Conservation (phyloP, 169 alveolate species). For the Eimeria praecox region DNA sequence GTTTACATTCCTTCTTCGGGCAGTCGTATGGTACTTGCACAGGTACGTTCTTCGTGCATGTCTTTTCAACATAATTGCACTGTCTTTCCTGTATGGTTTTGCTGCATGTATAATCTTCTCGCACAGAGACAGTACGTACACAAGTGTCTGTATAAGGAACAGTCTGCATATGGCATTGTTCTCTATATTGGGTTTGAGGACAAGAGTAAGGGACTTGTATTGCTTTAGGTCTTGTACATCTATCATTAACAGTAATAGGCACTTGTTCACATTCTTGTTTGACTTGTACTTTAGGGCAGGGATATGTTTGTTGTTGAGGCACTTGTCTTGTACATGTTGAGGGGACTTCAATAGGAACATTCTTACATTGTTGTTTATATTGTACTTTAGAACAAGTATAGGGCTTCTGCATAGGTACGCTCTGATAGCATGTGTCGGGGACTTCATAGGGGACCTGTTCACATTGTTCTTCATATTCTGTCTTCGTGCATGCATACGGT, state of each 20-base stretch:
- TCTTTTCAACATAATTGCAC: slow-evolving; percentile 57
- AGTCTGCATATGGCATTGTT: slow-evolving; percentile 69
- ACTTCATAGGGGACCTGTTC: slow-evolving; percentile 40
- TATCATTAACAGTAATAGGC: slow-evolving; percentile 27
- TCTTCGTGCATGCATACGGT: slow-evolving; percentile 67
- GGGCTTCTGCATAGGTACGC: slow-evolving; percentile 47
- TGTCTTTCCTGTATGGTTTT: slow-evolving; percentile 50
- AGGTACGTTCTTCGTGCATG: slow-evolving; percentile 55
- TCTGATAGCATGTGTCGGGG: slow-evolving; percentile 70
- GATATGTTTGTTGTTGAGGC: slow-evolving; percentile 61
- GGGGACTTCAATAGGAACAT: slow-evolving; percentile 72
- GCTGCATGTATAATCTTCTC: slow-evolving; percentile 78
- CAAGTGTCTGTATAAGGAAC: slow-evolving; percentile 75
- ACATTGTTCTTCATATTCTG: slow-evolving; percentile 42
- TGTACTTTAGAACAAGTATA: slow-evolving; percentile 66
- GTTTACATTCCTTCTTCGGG: slow-evolving; percentile 58
- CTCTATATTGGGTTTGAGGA: slow-evolving; percentile 66
- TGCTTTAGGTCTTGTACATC: slow-evolving; percentile 46
- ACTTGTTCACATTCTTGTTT: slow-evolving; percentile 70
- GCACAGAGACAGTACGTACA: slow-evolving; percentile 51
- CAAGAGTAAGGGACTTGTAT: slow-evolving; percentile 78
- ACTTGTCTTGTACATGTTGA: slow-evolving; percentile 64
- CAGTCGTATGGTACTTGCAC: slow-evolving; percentile 75
- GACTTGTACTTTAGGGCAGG: slow-evolving; percentile 65
- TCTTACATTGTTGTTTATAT: slow-evolving; percentile 54